Evolutionary conservation across 208 protist genomes (phyloP).

Genomic region (Endotrypanum monterogeii): DNA sequence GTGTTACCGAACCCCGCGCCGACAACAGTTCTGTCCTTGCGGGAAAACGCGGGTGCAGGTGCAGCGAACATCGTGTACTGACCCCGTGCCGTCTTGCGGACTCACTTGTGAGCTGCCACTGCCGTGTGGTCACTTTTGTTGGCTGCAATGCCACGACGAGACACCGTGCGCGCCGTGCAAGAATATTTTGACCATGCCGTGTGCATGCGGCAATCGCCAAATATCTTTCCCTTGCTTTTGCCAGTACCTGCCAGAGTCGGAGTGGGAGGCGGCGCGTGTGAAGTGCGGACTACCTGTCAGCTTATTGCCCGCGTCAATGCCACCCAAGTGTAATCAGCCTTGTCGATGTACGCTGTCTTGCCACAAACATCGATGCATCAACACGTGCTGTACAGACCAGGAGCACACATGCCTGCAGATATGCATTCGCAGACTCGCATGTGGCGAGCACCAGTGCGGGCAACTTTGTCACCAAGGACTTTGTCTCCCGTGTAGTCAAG

Average conservation of each 20-base stretch:
- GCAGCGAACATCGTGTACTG: constrained; percentile 63
- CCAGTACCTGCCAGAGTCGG: constrained; percentile 53
- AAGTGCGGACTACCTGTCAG: constrained; percentile 21
- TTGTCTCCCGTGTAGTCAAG: constrained; percentile 72
- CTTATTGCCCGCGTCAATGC: constrained; percentile 38
- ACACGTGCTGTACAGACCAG: constrained; percentile 77
- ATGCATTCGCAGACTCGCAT: constrained; percentile 85
- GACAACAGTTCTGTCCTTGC: constrained; percentile 54
- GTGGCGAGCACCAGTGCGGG: constrained; percentile 81
- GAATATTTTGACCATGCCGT: constrained; percentile 52
- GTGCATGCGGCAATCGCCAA: constrained; percentile 59
- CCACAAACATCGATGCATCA: constrained; percentile 83
- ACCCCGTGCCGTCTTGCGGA: constrained; percentile 87
- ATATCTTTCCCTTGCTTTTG: constrained; percentile 79
- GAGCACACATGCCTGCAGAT: constrained; percentile 84
- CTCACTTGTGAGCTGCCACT: constrained; percentile 75
- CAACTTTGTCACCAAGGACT: constrained; percentile 83
- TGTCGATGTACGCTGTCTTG: constrained; percentile 80
- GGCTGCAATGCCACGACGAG: constrained; percentile 74
- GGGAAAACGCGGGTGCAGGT: constrained; percentile 38
- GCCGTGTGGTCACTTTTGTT: constrained; percentile 85
- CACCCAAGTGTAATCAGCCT: constrained; percentile 57
- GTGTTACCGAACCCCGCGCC: constrained; percentile 60
- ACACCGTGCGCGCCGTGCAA: constrained; percentile 78
- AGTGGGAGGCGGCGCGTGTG: constrained; percentile 57